Evolutionary conservation across 2,329 filamentous ascomycete species (phyloP).

Genomic region (Tolypocladium guangdongense): DNA sequence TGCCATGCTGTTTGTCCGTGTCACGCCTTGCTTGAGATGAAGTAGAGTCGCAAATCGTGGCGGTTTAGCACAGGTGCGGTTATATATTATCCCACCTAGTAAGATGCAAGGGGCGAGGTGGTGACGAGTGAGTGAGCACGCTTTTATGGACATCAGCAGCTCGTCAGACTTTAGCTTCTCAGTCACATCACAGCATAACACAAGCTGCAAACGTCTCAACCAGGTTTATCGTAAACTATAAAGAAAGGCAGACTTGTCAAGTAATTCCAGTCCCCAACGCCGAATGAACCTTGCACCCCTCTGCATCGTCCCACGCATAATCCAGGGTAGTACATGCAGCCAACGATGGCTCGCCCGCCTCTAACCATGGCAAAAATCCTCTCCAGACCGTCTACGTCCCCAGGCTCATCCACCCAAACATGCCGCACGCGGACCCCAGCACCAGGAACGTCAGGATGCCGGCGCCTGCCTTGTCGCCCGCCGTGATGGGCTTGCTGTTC

Average conservation of each 20-base stretch:
- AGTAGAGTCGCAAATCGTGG: too few relatives aligned
- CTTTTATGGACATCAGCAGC: too few relatives aligned
- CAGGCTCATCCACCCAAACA: slow-evolving; percentile 39
- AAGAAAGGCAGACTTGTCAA: not conserved
- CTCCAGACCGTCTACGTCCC: slow-evolving; percentile 13
- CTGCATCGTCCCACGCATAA: not conserved
- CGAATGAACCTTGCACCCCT: not conserved
- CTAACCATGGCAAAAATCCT: not conserved
- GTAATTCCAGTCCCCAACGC: not conserved
- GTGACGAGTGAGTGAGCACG: too few relatives aligned
- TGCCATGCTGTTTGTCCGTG: too few relatives aligned
- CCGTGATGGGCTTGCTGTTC: slow-evolving; percentile 24
- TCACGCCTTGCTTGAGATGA: too few relatives aligned
- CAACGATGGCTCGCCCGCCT: not conserved
- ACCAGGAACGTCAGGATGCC: slow-evolving; percentile 36
- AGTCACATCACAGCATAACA: too few relatives aligned
- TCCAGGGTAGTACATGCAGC: not conserved
- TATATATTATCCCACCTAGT: too few relatives aligned
- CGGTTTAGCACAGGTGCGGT: too few relatives aligned
- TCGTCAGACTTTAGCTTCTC: too few relatives aligned
- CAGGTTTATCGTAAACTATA: not conserved
- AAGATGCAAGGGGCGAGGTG: too few relatives aligned
- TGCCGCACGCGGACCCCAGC: slow-evolving; percentile 24
- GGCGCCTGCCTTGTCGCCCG: slow-evolving; percentile 35
- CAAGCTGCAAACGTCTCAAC: too few relatives aligned